Percentiles rank a stretch among this genome's conserved stretches.
Conservation (phyloP, 495 filamentous ascomycete species). For the Xylaria cubensis region DNA sequence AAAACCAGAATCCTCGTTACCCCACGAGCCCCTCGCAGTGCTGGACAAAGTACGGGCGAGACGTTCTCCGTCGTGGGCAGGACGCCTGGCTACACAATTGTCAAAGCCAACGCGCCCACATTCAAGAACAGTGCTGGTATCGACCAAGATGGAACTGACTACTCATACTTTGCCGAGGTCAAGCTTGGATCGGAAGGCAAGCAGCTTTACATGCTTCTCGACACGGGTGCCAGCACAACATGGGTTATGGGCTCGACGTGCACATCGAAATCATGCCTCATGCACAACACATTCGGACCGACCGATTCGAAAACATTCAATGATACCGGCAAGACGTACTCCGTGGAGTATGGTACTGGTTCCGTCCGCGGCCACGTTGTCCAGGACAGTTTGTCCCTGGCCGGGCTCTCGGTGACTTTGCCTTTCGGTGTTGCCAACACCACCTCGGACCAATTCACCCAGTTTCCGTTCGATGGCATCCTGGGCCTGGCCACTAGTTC, state of each 20-base stretch:
- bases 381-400: conserved; percentile 69
- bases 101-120: conserved; percentile 60
- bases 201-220: conserved; percentile 74
- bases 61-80: conserved; percentile 38
- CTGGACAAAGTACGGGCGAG: conserved; percentile 7
- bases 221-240: conserved; percentile 77
- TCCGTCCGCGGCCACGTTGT: conserved; percentile 67
- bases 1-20: conserved; percentile 27
- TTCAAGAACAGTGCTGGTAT: conserved; percentile 66
- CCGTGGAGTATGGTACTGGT: conserved; percentile 75
- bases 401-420: conserved; percentile 64
- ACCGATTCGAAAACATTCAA: conserved; percentile 64
- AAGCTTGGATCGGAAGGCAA: conserved; percentile 68
- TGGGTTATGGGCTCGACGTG: conserved; percentile 80
- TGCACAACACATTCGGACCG: conserved; percentile 71
- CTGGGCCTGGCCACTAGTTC: conserved; percentile 72
- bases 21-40: neutral
- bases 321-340: conserved; percentile 55
- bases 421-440: conserved; percentile 72
- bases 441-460: conserved; percentile 70
- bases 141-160: conserved; percentile 78
- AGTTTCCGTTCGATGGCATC: conserved; percentile 88
- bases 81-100: conserved; percentile 62
- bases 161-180: conserved; percentile 77
- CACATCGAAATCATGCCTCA: conserved; percentile 62